A percentile compares a stretch with the other conserved stretches of the same genome.
Evolutionary conservation across 148 eudicot species (phyloP).

Genomic region (Diospyros lotus): DNA sequence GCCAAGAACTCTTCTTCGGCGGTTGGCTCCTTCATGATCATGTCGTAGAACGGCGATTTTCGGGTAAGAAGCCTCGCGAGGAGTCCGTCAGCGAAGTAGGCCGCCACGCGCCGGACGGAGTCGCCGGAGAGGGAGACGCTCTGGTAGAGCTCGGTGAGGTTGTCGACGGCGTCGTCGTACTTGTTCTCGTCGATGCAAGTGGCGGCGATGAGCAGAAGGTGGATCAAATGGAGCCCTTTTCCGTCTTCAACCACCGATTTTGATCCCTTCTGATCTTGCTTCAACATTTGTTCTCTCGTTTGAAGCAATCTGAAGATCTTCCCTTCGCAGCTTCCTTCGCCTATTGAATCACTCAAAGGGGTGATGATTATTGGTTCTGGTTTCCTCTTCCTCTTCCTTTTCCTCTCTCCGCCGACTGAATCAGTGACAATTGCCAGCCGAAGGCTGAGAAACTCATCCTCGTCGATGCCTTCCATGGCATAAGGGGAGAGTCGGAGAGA

Average conservation of each 20-base stretch:
- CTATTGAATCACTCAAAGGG: slow-evolving; percentile 13
- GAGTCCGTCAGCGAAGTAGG: slow-evolving; percentile 73
- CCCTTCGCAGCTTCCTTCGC: slow-evolving; percentile 26
- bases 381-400: slow-evolving; percentile 31
- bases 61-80: slow-evolving; percentile 51
- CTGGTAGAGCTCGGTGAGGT: slow-evolving; percentile 48
- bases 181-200: slow-evolving; percentile 46
- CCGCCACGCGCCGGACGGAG: slow-evolving; percentile 63
- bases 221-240: slow-evolving; percentile 58
- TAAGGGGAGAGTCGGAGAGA: background rate
- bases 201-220: slow-evolving; percentile 54
- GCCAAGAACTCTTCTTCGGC: slow-evolving; percentile 55
- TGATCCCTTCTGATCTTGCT: slow-evolving; percentile 15
- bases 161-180: slow-evolving; percentile 34
- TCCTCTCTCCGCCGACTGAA: slow-evolving; percentile 23
- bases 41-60: slow-evolving; percentile 46
- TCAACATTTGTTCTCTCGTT: slow-evolving; percentile 46
- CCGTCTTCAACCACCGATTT: slow-evolving; percentile 22
- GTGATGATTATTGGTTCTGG: background rate
- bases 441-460: slow-evolving; percentile 49
- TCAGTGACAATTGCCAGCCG: slow-evolving; percentile 42
- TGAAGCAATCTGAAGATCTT: slow-evolving; percentile 52
- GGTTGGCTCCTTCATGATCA: slow-evolving; percentile 55
- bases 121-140: slow-evolving; percentile 50
- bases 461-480: slow-evolving; percentile 35